Evolutionary conservation across 2,329 filamentous ascomycete species (phyloP).

Genomic region (Sporothrix mexicana): DNA sequence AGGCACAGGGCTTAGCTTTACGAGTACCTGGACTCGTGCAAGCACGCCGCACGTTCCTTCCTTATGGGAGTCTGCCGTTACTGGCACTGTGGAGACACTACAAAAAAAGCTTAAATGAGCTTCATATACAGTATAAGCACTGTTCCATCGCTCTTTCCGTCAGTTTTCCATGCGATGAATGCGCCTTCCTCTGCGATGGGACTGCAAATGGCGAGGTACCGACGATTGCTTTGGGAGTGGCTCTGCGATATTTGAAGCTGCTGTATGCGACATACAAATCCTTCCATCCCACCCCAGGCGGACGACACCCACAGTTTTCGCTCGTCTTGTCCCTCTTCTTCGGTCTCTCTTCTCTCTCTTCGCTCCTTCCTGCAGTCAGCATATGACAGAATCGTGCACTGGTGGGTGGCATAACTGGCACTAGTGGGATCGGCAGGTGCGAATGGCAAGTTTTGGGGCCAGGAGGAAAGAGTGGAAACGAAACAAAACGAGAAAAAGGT

Average conservation of each 20-base stretch:
- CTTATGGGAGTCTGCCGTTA: not conserved
- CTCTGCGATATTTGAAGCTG: too few relatives aligned
- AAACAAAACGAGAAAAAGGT: not conserved
- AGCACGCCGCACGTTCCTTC: not conserved
- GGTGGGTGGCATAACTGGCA: not conserved
- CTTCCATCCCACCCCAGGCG: constrained; percentile 5
- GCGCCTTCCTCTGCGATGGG: not conserved
- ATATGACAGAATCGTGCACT: not conserved
- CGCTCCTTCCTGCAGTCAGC: not conserved
- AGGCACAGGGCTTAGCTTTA: constrained; percentile 15
- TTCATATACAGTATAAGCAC: not conserved
- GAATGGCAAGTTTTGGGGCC: not conserved
- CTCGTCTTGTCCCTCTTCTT: too few relatives aligned
- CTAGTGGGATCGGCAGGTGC: constrained; percentile 1
- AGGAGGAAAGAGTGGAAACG: not conserved
- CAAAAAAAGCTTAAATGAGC: constrained; percentile 4
- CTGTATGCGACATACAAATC: too few relatives aligned
- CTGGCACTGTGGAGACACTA: constrained; percentile 4
- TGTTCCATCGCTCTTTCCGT: not conserved
- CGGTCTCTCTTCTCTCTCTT: not conserved
- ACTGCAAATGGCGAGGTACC: not conserved
- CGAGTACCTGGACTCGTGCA: not conserved
- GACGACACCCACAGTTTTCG: not conserved
- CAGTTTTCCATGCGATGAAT: not conserved
- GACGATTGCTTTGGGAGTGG: not conserved